Conservation (phyloP, 768 basidiomycete genomes). For the Dioszegia hungarica region DNA sequence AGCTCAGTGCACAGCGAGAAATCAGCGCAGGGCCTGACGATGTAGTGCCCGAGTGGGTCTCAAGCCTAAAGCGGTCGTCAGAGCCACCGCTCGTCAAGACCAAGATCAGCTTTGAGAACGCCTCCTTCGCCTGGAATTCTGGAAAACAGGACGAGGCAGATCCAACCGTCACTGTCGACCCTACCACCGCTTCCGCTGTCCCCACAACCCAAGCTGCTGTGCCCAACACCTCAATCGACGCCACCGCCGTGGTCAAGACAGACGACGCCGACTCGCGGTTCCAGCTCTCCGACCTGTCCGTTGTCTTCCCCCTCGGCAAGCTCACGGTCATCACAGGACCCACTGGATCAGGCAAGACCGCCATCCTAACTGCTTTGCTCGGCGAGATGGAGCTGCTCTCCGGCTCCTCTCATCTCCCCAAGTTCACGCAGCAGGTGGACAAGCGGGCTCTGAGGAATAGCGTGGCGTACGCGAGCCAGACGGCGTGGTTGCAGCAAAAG, state of each 20-base stretch:
- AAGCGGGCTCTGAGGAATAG: constrained; percentile 49
- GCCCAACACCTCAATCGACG: not conserved
- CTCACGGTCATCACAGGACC: constrained; percentile 67
- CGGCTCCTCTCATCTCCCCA: constrained; percentile 62
- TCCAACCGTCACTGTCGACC: not conserved
- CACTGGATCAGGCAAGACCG: constrained; percentile 78
- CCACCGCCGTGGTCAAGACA: not conserved
- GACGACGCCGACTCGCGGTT: constrained; percentile 51
- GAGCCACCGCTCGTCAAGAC: constrained; percentile 42
- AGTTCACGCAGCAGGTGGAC: constrained; percentile 56
- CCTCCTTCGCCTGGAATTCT: constrained; percentile 58
- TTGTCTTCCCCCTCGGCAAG: constrained; percentile 68
- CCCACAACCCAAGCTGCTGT: not conserved
- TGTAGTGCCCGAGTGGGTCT: constrained; percentile 64
- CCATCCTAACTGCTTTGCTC: constrained; percentile 57
- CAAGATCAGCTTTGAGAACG: constrained; percentile 58
- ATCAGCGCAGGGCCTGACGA: not conserved
- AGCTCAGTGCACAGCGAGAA: not conserved
- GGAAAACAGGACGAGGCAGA: constrained; percentile 53
- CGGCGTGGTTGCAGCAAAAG: constrained; percentile 52
- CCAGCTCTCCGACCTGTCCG: constrained; percentile 62
- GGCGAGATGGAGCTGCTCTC: constrained; percentile 50
- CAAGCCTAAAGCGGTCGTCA: constrained; percentile 55
- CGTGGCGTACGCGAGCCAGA: constrained; percentile 69
- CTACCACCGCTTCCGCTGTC: constrained; percentile 2